Evolutionary conservation across 805 yeast species (phyloP), one percentile per base, ranked within the genome.

Genomic region (Saccharomycopsis selenospora): DNA sequence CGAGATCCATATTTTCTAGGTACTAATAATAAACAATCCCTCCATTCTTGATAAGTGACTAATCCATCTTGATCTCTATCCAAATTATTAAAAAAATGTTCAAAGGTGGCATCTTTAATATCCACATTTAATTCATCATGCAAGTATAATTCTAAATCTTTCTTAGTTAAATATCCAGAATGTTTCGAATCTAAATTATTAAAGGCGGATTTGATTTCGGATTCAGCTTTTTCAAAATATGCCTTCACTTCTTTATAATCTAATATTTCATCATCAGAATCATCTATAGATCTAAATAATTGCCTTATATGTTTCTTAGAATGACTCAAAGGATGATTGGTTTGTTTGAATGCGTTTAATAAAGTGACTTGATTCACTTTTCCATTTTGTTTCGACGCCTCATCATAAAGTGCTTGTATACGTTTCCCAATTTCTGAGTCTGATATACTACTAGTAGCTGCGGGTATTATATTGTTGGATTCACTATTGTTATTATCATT

Each of bases 11-110:
- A 72, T 18, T 77, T 66, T 45, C 93, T 69, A 3, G 99, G 99
- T 67, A 93, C 82, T 57, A 91, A 77, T 45, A 90, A 63, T 24
- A 91, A 66, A 44, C 86, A 85, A 56, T 85, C 85, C 55, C 95
- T 72, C 77, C 95, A 93, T 57, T 91, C 91, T 46, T 88, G 88
- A 59, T 78, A 86, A 0, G 93, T 80, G 40, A 91, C 80, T 55
- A 71, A 76, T 1, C 93, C 91, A 48, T 75, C 77, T 42, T 73
- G 66, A 51, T 77, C 71, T 30, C 63, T 64, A 61, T 80, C 89
- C 43, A 81, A 25, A 54, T 36, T 53, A 49, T 68, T 60, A 68
- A 82, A 82, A 51, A 87, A 69, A 4, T 65, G 63, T 48, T 78
- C 78, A 33, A 84, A 67, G 54, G 76, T 76, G 11, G 70, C 62